Evolutionary conservation across 192 early-diverging fungal genomes (phyloP).

Genomic region (Podila minutissima): DNA sequence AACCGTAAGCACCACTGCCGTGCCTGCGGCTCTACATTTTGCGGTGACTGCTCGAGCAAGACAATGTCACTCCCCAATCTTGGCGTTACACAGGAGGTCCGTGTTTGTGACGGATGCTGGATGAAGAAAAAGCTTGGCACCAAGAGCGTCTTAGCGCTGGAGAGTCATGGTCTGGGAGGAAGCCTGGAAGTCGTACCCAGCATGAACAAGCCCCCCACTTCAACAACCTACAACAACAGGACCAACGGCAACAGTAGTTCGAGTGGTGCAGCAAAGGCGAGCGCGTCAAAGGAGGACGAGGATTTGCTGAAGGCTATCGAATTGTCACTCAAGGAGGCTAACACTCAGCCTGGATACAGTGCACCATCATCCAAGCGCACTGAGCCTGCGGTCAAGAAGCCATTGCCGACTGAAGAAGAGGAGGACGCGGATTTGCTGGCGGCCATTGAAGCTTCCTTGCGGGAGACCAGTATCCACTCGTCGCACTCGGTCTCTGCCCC

Average conservation of each 20-base stretch:
- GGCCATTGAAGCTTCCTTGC: slow-evolving; percentile 82
- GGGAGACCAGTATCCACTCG: slow-evolving; percentile 61
- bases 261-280: slow-evolving; percentile 8
- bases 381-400: slow-evolving; percentile 2
- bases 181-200: slow-evolving; percentile 51
- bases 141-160: slow-evolving; percentile 20
- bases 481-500: not conserved
- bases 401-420: slow-evolving; percentile 54
- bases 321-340: slow-evolving; percentile 83
- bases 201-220: slow-evolving; percentile 44
- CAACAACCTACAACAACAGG: slow-evolving; percentile 42
- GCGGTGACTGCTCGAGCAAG: slow-evolving; percentile 93
- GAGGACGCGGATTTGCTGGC: slow-evolving; percentile 78
- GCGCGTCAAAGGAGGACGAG: slow-evolving; percentile 74
- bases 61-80: slow-evolving; percentile 83
- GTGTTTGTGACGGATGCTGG: slow-evolving; percentile 96
- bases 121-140: slow-evolving; percentile 63
- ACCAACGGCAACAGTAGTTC: slow-evolving; percentile 8
- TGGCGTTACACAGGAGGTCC: slow-evolving; percentile 89
- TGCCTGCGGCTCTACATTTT: slow-evolving; percentile 95
- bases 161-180: slow-evolving; percentile 45
- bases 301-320: slow-evolving; percentile 95
- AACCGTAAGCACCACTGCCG: slow-evolving; percentile 99
- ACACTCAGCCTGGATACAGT: slow-evolving; percentile 62
- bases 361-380: slow-evolving; percentile 24